Evolutionary conservation across 129 eudicot species (phyloP), one percentile per base, ranked within the genome.

Genomic region (Glebionis coronaria): DNA sequence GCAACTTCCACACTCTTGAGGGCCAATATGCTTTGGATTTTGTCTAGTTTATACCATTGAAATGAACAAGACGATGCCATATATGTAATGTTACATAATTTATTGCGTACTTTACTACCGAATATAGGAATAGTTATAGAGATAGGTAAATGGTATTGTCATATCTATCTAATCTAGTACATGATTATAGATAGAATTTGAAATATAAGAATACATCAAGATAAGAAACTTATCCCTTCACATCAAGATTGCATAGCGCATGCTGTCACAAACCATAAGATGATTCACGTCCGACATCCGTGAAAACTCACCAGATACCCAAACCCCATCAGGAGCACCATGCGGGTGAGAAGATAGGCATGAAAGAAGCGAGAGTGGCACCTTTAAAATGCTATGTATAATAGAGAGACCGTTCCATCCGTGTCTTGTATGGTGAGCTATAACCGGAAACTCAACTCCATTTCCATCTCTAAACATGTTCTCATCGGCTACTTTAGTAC

Each of bases 181-280:
- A 68, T 42, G 59, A 62, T 44, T 53, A 52, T 44, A 64, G 61
- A 75, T 75, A 52, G 74, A 61, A 38, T 23, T 68, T 21, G 16
- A 52, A 40, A 44, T 27, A 50, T 75, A 60, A 50, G 47, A 60
- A 56, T 23, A 66, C 59, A 68, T 35, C 80, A 76, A 19, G 40
- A 76, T 52, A 20, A 52, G 42, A 68, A 15, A 47, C 73, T 20
- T 57, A 40, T 67, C 47, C n/a, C 47, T 19, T 78, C 63, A 87
- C 89, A 87, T 83, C 70, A 87, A 73, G 69, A 87, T 83, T 44
- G 94, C 94, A 46, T 87, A 87, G 25, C 94, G 86, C 89, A 87
- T 78, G 75, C 94, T 83, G 52, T 87, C 94, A 45, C 63, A 81
- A 56, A 87, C 89, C 81, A 87, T 78, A 14, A 87, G 94, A 59